Base-by-base conservation (phyloP, 2,329 filamentous ascomycete species). In the Alternaria solani region DNA sequence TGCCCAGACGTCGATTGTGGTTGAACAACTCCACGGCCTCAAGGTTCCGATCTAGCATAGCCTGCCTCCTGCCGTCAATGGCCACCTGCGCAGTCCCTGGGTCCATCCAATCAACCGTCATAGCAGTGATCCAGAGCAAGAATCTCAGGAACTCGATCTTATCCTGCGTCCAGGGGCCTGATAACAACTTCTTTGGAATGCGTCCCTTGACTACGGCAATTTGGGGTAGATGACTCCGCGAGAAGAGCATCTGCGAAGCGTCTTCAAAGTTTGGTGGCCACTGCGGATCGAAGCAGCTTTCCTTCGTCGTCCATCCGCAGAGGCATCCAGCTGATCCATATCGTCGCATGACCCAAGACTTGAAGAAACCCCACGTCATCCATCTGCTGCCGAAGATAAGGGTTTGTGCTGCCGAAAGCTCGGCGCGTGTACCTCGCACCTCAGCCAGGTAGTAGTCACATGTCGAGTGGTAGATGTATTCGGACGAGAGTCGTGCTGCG, bases 361-460 rank as follows among this genome's bases (percentile, higher is more conserved):
- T 67, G 65, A 77, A 74, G 55, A 68, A 75, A 0, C 56, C n/a
- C 75, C 75, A 77, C 8, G 72, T 75, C 75, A 78, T 76, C 72
- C 71, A 77, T 57, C 51, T 69, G 41, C 59, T 63, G 3, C 71
- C 66, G 51, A 77, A 76, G 4, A 77, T 67, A 12, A 47, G 48
- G 2, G 69, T 70, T 39, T 76, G 75, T 11, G 66, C 64, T 8
- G 28, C 53, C 6, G 67, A 64, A 8, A 69, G 69, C 16, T 57
- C n/a, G 11, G 26, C 30, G 23, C 68, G 67, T 20, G 61, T 55
- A 9, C 62, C 51, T 14, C 60, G 59, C 1, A 53, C 38, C 4
- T 52, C 43, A 3, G 56, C 70, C 16, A 77, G 61, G 32, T 72
- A 69, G 34, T 71, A 46, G n/a, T 65, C 61, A 62, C 74, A 76